Percentiles rank a stretch among this genome's conserved stretches.
Evolutionary conservation across 179 eudicot genomes (phyloP).

Genomic region (Patellifolia procumbens): DNA sequence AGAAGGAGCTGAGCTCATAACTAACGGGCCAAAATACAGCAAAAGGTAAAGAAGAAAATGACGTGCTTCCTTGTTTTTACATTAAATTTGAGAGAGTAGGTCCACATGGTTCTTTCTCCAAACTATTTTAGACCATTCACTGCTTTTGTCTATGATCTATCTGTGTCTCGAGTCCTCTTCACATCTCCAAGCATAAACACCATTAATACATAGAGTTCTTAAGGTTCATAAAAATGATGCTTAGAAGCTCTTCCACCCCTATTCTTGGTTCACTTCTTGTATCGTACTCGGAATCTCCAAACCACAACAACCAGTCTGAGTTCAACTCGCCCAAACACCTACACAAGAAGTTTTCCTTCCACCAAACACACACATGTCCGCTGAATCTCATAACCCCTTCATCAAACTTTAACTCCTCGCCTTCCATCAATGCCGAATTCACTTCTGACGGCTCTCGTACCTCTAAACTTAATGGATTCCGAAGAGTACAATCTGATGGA

Average conservation of each 20-base stretch:
- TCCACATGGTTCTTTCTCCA: neutral
- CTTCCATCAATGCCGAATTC: conserved; percentile 27
- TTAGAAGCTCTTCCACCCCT: conserved; percentile 94
- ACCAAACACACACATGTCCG: conserved; percentile 30
- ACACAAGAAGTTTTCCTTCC: conserved; percentile 27
- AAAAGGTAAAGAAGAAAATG: conserved; percentile 10
- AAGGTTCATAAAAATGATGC: conserved; percentile 49
- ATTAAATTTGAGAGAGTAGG: neutral
- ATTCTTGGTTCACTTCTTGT: conserved; percentile 71
- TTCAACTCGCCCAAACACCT: conserved; percentile 35
- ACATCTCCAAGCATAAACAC: too few species aligned
- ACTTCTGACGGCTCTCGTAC: conserved; percentile 16
- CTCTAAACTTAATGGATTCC: conserved; percentile 29
- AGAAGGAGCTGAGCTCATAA: neutral
- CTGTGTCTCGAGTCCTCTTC: neutral
- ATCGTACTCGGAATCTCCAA: conserved; percentile 63
- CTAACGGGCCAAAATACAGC: neutral
- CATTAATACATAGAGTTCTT: too few species aligned
- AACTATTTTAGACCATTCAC: conserved; percentile 25
- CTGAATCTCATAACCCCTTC: conserved; percentile 30
- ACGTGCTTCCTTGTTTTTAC: conserved; percentile 13
- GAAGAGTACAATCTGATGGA: conserved; percentile 72
- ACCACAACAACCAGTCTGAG: conserved; percentile 38
- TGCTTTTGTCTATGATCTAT: neutral
- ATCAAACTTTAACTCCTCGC: conserved; percentile 45